Conservation (phyloP, 179 eudicot genomes). For the Pouteria campechiana region DNA sequence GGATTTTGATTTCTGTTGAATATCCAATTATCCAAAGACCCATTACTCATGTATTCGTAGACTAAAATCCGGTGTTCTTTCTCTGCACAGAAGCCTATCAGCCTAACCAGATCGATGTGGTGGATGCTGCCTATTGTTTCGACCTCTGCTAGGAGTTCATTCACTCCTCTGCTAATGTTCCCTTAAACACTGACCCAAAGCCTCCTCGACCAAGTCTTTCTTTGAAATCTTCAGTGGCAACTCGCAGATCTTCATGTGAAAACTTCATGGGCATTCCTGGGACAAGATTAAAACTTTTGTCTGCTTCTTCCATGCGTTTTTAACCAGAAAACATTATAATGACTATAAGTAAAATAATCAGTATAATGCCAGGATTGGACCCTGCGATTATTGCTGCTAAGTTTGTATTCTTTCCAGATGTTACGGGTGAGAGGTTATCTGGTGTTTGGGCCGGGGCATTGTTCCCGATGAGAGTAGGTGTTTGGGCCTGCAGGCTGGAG, state of each 20-base stretch:
- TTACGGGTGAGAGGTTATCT: too few relatives aligned
- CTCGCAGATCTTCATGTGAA: constrained; percentile 5
- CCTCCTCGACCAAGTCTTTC: constrained; percentile 14
- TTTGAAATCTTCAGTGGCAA: constrained; percentile 2
- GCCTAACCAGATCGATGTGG: background rate
- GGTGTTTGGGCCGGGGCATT: too few relatives aligned
- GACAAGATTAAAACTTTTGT: background rate
- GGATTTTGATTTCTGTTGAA: background rate
- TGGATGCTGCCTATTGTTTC: constrained; percentile 1
- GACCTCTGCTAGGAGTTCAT: too few relatives aligned
- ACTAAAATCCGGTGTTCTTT: background rate
- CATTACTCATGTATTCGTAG: background rate
- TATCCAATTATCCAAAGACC: background rate
- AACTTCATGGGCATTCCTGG: constrained; percentile 6
- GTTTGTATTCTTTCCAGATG: too few relatives aligned
- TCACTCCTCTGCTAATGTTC: constrained; percentile 1
- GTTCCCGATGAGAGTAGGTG: too few relatives aligned
- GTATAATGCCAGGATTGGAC: too few relatives aligned
- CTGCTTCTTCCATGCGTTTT: too few relatives aligned
- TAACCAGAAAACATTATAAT: too few relatives aligned
- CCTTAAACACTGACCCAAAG: constrained; percentile 13
- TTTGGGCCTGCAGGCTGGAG: too few relatives aligned
- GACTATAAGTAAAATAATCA: too few relatives aligned
- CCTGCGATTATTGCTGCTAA: too few relatives aligned
- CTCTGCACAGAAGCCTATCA: constrained; percentile 1